phyloP scores from a whole-genome alignment of 768 basidiomycete genomes.

The Hemileccinum rubropunctum region DNA sequence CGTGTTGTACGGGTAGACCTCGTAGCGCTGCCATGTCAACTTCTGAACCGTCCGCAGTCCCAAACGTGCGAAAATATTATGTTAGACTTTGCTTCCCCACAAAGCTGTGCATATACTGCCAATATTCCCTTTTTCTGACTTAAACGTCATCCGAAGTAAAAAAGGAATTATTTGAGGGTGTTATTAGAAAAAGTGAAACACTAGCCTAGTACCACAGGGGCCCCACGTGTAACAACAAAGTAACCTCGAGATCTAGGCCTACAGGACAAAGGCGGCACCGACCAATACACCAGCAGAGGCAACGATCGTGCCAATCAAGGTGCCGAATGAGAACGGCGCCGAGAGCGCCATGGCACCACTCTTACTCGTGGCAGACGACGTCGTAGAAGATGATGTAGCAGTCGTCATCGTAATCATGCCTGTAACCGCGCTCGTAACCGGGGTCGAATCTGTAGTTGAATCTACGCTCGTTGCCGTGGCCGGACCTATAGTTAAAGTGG shows the following conservation, averaged over 20 bases:
- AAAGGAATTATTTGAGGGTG: too few species aligned
- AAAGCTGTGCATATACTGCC: slow-evolving; percentile 1
- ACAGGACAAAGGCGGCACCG: slow-evolving; percentile 26
- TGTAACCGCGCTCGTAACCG: too few species aligned
- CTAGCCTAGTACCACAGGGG: too few species aligned
- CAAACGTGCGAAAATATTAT: not conserved
- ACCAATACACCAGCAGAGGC: slow-evolving; percentile 25
- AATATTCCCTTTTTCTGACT: not conserved
- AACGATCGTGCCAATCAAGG: slow-evolving; percentile 20
- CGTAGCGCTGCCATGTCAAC: not conserved
- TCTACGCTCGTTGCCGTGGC: too few species aligned
- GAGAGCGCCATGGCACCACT: slow-evolving; percentile 20
- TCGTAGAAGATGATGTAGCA: too few species aligned
- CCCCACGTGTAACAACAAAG: too few species aligned
- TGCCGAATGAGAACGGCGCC: slow-evolving; percentile 15
- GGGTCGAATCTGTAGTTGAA: too few species aligned
- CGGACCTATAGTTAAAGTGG: too few species aligned
- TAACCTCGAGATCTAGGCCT: too few species aligned
- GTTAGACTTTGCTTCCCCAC: not conserved
- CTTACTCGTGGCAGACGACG: not conserved
- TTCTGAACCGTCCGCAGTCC: not conserved
- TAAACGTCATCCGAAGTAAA: not conserved
- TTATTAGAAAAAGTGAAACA: too few species aligned
- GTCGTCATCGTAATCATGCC: too few species aligned
- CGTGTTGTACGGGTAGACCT: too few species aligned